Base-by-base conservation (phyloP, 2,329 filamentous ascomycete species). In the Sarocladium brachiariae region DNA sequence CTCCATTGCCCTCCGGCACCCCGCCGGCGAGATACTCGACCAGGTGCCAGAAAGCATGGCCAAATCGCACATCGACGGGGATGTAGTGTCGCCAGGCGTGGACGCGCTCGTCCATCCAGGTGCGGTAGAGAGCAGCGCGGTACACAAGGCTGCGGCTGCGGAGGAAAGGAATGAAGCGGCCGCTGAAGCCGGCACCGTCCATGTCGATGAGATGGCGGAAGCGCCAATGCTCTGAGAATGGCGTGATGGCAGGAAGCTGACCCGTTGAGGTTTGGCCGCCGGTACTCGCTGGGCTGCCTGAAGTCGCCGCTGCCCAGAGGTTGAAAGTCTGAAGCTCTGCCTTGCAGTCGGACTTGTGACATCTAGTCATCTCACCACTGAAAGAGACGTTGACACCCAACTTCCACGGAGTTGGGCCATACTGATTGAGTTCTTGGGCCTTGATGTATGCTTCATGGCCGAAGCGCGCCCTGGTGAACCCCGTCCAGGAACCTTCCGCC, bases 171-270 rank as follows among this genome's bases (percentile, higher is more conserved):
- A 89, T 70, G 63, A 81, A 85, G 10, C 82, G 74, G 1, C 81
- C 82, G 37, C 75, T 81, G 61, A 84, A 83, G 2, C 74, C 77
- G 61, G 83, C 80, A 18, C 86, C 86, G 61, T 90, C 86, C 47
- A 89, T 74, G 61, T 90, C 86, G 0, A 83, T 77, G 2, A 89
- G 72, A 59, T 80, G 86, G 59, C 87, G 87, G 63, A 73, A 70
- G 43, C 61, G 56, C 62, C 78, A 80, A 62, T 80, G 75, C 51
- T 76, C 63, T n/a, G 54, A 45, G 43, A 60, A 61, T 1, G 54
- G 54, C 4, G 53, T 47, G 5, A 24, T 14, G 10, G 38, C 13
- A 9, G 50, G 52, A 37, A 53, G 30, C 4, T 21, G 16, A 23
- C 14, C 21, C n/a, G 21, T 3, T 7, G 39, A 43, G 39, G 7